Conservation (phyloP, 768 basidiomycete genomes). For the Termitomyces sp. region DNA sequence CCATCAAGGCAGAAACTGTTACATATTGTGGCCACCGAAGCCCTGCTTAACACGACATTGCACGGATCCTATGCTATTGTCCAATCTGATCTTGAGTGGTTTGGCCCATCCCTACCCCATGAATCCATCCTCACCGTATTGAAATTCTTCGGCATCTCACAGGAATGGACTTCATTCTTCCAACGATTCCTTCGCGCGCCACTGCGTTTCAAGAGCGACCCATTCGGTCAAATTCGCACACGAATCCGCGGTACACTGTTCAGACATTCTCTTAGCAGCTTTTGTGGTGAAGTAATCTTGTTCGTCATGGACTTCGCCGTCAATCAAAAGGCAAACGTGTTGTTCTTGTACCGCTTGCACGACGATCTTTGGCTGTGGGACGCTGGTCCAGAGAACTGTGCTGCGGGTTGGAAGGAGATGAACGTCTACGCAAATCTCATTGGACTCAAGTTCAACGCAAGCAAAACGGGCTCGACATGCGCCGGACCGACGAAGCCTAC, state of each 20-base stretch:
- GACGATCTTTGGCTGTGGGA: constrained; percentile 42
- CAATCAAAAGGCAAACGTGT: constrained; percentile 33
- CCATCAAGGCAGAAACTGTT: constrained; percentile 33
- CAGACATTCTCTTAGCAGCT: constrained; percentile 14
- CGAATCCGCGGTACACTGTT: constrained; percentile 10
- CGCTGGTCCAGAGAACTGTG: constrained; percentile 23
- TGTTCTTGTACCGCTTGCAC: constrained; percentile 38
- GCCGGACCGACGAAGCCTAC: constrained; percentile 16
- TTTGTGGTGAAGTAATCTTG: constrained; percentile 36
- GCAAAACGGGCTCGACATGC: constrained; percentile 33
- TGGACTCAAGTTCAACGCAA: constrained; percentile 37
- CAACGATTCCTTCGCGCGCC: constrained; percentile 13
- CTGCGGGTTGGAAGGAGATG: constrained; percentile 35
- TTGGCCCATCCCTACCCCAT: too few relatives aligned
- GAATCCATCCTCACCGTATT: constrained; percentile 32
- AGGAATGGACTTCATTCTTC: constrained; percentile 27
- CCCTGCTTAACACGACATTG: constrained; percentile 30
- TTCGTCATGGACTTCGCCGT: constrained; percentile 46
- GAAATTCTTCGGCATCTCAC: constrained; percentile 32
- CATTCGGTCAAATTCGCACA: constrained; percentile 18
- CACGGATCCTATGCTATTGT: constrained; percentile 24
- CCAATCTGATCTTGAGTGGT: constrained; percentile 35
- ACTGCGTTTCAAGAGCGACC: constrained; percentile 11
- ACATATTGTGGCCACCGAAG: constrained; percentile 34
- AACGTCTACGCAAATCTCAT: constrained; percentile 29